Evolutionary conservation across 306 rosid species (phyloP), one percentile per base, ranked within the genome.

Genomic region (Astragalus membranaceus): DNA sequence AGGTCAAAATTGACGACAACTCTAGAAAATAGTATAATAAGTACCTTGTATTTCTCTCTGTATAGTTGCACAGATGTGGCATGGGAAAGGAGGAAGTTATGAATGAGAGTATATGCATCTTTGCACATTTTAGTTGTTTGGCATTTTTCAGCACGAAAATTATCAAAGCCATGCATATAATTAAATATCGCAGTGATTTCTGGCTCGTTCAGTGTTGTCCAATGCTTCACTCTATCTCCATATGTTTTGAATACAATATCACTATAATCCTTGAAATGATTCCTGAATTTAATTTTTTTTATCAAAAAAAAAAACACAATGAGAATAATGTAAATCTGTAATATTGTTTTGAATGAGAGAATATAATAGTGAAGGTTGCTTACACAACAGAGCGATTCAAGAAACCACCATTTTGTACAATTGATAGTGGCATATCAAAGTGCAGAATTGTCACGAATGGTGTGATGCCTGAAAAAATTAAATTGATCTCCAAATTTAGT

Each of bases 161-260:
- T 84, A 32, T 37, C 61, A 32, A 42, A 29, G 3, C 84, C 86
- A 2, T 55, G 41, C 57, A 75, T 82, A 20, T 43, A 85, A 8
- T 69, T 84, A 6, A 5, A 62, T 4, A 54, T 6, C 5, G 80
- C 77, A 1, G 69, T 51, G 4, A 76, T 23, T 14, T 37, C 49
- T 36, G 79, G 72, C 67, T 84, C 84, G 13, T 75, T 84, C 0
- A 78, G 1, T 5, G 88, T 80, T 17, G 71, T 32, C 85, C 88
- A 78, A 63, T 78, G 49, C 50, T 81, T 78, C 20, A 84, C 88
- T 63, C 85, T 72, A 30, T 81, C 88, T 42, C 88, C 85, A 10
- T 61, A 84, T 0, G 17, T 3, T 15, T 63, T 50, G 64, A 78
- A 84, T 41, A 72, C 56, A 26, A 81, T 17, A 1, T 81, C 82